These are phyloP conservation scores for Penicillium nucicola DNA, from an alignment of 495 filamentous ascomycete genomes.

Conservation along the genomic window DNA sequence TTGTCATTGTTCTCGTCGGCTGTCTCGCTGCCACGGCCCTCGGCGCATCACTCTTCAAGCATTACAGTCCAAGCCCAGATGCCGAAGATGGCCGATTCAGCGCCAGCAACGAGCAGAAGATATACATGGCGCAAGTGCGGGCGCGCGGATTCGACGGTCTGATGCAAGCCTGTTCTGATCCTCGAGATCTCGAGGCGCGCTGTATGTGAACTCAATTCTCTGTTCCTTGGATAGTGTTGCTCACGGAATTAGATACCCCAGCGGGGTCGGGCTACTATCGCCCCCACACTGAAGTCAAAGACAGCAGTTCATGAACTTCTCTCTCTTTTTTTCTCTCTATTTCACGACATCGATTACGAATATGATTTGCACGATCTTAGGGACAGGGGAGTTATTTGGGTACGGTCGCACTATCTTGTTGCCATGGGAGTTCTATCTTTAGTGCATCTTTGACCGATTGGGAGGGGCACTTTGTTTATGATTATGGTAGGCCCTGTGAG, in stretches of 20 bases:
- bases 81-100: slow-evolving; percentile 12
- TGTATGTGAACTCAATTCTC: slow-evolving; percentile 21
- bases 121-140: slow-evolving; percentile 40
- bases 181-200: slow-evolving; percentile 29
- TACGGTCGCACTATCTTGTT: not conserved
- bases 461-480: not conserved
- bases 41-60: slow-evolving; percentile 31
- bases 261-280: slow-evolving; percentile 14
- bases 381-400: not conserved
- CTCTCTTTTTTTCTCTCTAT: not conserved
- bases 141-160: slow-evolving; percentile 28
- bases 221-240: not conserved
- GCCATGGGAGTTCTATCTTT: not conserved
- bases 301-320: not conserved
- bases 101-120: slow-evolving; percentile 28
- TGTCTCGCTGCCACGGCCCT: slow-evolving; percentile 35
- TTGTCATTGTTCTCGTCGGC: slow-evolving; percentile 41
- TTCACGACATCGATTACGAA: slow-evolving; percentile 3
- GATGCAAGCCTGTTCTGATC: slow-evolving; percentile 20
- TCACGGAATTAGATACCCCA: slow-evolving; percentile 10
- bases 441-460: not conserved
- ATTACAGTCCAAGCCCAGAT: slow-evolving; percentile 20
- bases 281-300: slow-evolving; percentile 6
- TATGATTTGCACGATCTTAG: not conserved
- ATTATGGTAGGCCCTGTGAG: not conserved